Evolutionary conservation across 495 filamentous ascomycete genomes (phyloP).

Genomic region (Talaromyces stipitatus): DNA sequence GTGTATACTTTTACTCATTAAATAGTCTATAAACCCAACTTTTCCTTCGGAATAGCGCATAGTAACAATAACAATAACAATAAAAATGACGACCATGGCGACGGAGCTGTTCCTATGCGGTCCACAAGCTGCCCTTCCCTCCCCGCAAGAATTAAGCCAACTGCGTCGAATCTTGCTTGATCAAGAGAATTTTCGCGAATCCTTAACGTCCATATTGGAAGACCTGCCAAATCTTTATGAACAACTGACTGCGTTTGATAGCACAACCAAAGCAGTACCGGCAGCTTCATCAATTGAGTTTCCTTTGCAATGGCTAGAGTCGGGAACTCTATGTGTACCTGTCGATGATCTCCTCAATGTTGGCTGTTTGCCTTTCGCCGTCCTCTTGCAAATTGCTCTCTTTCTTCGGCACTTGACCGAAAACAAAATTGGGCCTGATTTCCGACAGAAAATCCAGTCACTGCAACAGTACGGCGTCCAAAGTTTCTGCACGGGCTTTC

Average conservation of each 20-base stretch:
- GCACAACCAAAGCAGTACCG: neutral
- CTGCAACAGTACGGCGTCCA: conserved; percentile 5
- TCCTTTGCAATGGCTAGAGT: neutral
- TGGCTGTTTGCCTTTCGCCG: neutral
- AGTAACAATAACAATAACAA: no score
- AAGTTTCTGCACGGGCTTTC: conserved; percentile 31
- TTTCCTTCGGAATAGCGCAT: no score
- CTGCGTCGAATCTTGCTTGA: neutral
- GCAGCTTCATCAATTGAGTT: neutral
- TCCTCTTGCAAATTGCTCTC: neutral
- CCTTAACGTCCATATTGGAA: neutral
- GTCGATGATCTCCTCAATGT: neutral
- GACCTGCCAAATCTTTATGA: neutral
- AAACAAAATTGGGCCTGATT: neutral
- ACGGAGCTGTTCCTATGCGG: conserved; percentile 2
- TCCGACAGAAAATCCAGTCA: neutral
- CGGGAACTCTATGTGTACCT: neutral
- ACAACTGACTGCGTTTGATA: neutral
- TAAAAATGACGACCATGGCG: no score
- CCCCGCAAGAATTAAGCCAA: neutral
- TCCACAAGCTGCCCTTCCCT: neutral
- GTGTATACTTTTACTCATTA: no score
- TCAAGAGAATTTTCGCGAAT: neutral
- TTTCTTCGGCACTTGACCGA: neutral
- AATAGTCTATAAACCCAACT: no score